These are phyloP conservation scores for Candida coleopterorum DNA, from an alignment of 805 yeast genomes.

Conservation along the genomic window DNA sequence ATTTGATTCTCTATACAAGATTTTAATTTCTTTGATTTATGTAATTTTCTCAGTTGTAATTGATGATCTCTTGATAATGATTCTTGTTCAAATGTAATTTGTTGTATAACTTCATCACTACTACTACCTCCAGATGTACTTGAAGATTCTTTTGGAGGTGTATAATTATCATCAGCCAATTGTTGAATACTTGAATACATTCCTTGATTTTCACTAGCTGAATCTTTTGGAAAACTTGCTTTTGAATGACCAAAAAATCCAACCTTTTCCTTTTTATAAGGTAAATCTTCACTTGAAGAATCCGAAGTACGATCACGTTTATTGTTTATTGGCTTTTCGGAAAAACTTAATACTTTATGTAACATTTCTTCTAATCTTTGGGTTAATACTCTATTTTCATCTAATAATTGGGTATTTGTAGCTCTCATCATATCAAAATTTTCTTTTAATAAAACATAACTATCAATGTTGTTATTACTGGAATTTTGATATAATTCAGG, in stretches of 20 bases:
- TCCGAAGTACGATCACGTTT: constrained; percentile 7
- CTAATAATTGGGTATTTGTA: constrained; percentile 6
- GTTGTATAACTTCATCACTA: constrained; percentile 6
- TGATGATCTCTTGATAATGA: constrained; percentile 5
- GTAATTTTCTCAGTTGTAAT: not conserved
- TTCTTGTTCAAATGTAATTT: constrained; percentile 3
- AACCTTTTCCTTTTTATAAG: constrained; percentile 6
- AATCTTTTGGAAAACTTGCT: constrained; percentile 6
- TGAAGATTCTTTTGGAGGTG: constrained; percentile 5
- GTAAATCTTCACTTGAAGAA: constrained; percentile 6
- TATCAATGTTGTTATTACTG: constrained; percentile 1
- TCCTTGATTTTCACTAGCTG: constrained; percentile 8
- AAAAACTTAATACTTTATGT: constrained; percentile 3
- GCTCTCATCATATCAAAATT: constrained; percentile 7
- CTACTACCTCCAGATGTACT: constrained; percentile 6
- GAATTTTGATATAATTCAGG: no score
- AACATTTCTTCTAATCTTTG: constrained; percentile 4
- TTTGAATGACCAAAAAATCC: constrained; percentile 8
- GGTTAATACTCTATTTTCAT: constrained; percentile 5
- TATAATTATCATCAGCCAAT: constrained; percentile 1
- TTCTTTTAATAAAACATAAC: constrained; percentile 3
- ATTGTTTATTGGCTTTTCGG: not conserved
- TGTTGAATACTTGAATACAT: constrained; percentile 3
- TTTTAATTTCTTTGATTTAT: constrained; percentile 1
- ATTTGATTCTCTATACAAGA: not conserved